phyloP scores from a whole-genome alignment of 805 yeast genomes.

The Millerozyma miso region DNA sequence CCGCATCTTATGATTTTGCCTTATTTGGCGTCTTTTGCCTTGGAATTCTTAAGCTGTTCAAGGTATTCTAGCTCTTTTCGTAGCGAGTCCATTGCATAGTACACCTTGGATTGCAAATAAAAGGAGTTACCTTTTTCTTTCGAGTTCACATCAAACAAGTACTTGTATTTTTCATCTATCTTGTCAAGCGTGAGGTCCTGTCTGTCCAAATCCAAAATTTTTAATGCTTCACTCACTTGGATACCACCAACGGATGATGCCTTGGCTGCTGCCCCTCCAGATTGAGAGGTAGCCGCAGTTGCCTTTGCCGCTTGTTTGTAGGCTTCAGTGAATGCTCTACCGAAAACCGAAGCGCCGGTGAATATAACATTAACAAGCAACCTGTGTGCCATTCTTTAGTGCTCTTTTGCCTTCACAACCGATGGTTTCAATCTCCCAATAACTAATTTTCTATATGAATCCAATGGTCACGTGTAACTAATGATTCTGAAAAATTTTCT shows the following conservation, averaged over 20 bases:
- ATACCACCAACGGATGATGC: conserved; percentile 71
- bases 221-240: conserved; percentile 83
- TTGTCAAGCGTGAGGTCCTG: conserved; percentile 52
- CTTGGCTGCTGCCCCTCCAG: conserved; percentile 33
- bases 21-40: conserved; percentile 11
- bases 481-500: background rate
- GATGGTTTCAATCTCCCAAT: background rate
- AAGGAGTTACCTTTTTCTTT: conserved; percentile 96
- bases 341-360: conserved; percentile 94
- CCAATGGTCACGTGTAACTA: conserved; percentile 2
- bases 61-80: conserved; percentile 68
- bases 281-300: conserved; percentile 66
- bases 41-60: conserved; percentile 37
- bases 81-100: conserved; percentile 88
- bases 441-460: background rate
- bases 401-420: background rate
- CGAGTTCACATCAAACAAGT: conserved; percentile 81
- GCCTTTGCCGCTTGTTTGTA: conserved; percentile 95
- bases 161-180: conserved; percentile 67
- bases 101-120: conserved; percentile 88
- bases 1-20: background rate
- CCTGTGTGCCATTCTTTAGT: conserved; percentile 71
- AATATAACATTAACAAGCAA: conserved; percentile 81
- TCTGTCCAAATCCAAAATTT: conserved; percentile 77
- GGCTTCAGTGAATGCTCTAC: conserved; percentile 94